Percentiles rank a stretch among this genome's conserved stretches.
phyloP scores from a whole-genome alignment of 2,329 filamentous ascomycete genomes.

The Talaromyces piceae region DNA sequence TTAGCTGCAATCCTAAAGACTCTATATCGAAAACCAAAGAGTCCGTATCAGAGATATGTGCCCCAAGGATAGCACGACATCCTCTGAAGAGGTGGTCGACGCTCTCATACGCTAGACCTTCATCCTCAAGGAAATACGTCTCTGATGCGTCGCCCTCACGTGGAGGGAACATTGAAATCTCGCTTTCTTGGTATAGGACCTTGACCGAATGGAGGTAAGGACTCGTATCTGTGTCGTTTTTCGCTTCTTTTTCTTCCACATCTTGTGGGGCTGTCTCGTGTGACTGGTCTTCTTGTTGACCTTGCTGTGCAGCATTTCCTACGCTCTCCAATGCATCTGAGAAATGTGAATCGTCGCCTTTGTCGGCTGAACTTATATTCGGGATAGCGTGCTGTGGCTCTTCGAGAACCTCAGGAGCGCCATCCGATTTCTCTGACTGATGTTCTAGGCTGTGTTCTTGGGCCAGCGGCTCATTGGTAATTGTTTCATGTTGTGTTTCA shows the following conservation, averaged over 20 bases:
- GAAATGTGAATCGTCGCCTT: neutral
- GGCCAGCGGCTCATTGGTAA: neutral
- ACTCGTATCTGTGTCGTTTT: neutral
- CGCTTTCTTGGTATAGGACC: conserved; percentile 48
- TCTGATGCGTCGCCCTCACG: conserved; percentile 46
- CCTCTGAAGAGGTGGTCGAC: conserved; percentile 50
- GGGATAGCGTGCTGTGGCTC: neutral
- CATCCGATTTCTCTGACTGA: neutral
- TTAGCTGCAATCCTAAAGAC: conserved; percentile 48
- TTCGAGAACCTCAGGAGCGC: conserved; percentile 3
- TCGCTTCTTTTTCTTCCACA: neutral
- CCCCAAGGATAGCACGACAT: conserved; percentile 48
- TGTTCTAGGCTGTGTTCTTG: neutral
- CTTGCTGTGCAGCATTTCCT: neutral
- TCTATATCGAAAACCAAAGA: conserved; percentile 51
- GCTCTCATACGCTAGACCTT: conserved; percentile 45
- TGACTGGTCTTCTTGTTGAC: neutral
- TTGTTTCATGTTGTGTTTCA: neutral
- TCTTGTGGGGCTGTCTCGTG: neutral
- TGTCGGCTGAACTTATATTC: neutral
- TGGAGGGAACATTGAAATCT: conserved; percentile 54
- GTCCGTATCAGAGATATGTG: conserved; percentile 49
- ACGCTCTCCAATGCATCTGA: neutral
- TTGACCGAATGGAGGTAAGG: conserved; percentile 39
- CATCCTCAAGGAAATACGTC: conserved; percentile 51